Evolutionary conservation across 495 filamentous ascomycete genomes (phyloP), one percentile per base, ranked within the genome.

Genomic region (Pseudomonodictys pantanalensis): DNA sequence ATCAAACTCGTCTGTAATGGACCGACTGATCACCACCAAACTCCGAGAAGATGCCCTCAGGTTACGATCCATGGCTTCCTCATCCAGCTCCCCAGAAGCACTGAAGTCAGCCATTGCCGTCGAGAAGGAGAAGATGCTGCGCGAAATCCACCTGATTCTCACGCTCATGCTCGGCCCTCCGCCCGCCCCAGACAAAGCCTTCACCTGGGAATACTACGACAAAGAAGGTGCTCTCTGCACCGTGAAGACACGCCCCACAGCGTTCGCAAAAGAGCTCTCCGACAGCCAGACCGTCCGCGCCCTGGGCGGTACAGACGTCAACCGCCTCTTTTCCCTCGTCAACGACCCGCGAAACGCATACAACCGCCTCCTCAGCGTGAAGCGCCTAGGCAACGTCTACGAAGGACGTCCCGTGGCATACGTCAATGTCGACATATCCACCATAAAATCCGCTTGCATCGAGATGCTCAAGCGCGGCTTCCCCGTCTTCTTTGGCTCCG

Each of bases 401-500:
- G 87, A 86, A 26, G 86, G 87, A 15, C 77, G 82, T 10, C 78
- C 79, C 4, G 80, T 92, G 54, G 85, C 80, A 17, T 95, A 95
- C 67, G 81, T 95, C 57, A 95, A 95, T 68, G 89, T 93, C 3
- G 78, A 86, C 39, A 91, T 90, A 78, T 54, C 39, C 54, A 80
- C 75, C 4, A 82, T 93, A 49, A 93, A 95, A 73, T 64, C 69
- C 0, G 87, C 87, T 2, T 86, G 83, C 64, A 83, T 93, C 35
- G 73, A 80, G 1, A 92, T 91, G 87, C 81, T 96, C 17, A 76
- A 82, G 62, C 80, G 81, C 2, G 87, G 88, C 24, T 69, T 87
- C 8, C 90, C 91, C 17, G 80, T 93, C 46, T 96, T 96, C 78
- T 96, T 95, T 72, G 90, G 90, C 43, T 86, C 80, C 38, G 90